Base-by-base conservation (phyloP, 495 filamentous ascomycete genomes). In the Lasiosphaeria hispida region DNA sequence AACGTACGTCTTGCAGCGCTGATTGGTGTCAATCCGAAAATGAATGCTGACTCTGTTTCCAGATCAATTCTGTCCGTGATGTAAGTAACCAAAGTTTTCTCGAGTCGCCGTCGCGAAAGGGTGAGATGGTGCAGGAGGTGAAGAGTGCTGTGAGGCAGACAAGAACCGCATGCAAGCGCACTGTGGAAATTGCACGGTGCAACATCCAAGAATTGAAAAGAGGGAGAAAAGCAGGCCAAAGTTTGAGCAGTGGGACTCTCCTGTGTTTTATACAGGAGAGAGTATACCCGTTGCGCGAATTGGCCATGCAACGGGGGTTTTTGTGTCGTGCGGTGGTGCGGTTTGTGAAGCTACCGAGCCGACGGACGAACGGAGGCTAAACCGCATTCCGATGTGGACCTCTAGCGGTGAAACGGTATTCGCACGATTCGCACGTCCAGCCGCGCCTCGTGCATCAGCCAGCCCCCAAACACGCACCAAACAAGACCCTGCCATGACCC, bases 21-120 rank as follows among this genome's bases (percentile, higher is more conserved):
- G 94, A 79, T 93, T 88, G 60, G 87, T 92, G 64, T 85, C 89
- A 83, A 88, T 91, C 84, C 90, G 91, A 81, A 79, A 89, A 78
- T 50, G 37, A 42, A 40, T 54, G 59, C 68, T 70, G 60, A 70
- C 64, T 33, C 47, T 35, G 23, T 48, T 45, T 17, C 23, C 58
- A 70, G 68, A 72, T 72, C 63, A 71, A 71, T 48, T 72, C 70
- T 11, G 70, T 72, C 9, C 66, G 70, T 53, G 70, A 72, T 58
- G 70, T 72, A 71, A 72, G 70, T 69, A 14, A 13, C 23, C 44
- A 10, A 30, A 18, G 30, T 45, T 36, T 53, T 58, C 55, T 54
- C 23, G 53, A 23, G 14, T 44, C 30, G 15, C 33, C 18, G 13
- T 23, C 11, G 6, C 5, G 30, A 14, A 23, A 14, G 7, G 40